Evolutionary conservation across 495 filamentous ascomycete genomes (phyloP).

Genomic region (Friedmanniomyces simplex): DNA sequence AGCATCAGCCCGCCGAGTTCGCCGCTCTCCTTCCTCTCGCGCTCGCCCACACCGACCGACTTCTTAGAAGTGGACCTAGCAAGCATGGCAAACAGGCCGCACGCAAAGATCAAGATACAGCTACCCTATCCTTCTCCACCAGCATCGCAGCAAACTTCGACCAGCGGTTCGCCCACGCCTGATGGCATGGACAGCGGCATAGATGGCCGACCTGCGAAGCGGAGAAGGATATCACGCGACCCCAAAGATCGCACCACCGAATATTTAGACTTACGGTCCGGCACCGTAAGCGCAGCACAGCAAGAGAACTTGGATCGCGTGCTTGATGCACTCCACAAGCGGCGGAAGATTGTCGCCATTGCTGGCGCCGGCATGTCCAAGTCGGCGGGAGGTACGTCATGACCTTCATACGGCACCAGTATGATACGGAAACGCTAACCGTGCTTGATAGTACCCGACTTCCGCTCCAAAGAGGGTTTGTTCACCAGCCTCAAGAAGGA

Average conservation of each 20-base stretch:
- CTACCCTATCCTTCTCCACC: constrained; percentile 42
- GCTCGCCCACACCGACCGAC: constrained; percentile 49
- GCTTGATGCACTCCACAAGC: constrained; percentile 66
- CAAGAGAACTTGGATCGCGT: constrained; percentile 54
- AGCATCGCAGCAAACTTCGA: constrained; percentile 46
- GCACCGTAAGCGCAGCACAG: constrained; percentile 35
- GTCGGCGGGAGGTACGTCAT: constrained; percentile 77
- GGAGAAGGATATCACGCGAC: constrained; percentile 51
- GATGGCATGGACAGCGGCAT: constrained; percentile 22
- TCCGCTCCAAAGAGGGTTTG: constrained; percentile 79
- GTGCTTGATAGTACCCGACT: constrained; percentile 69
- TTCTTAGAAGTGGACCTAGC: constrained; percentile 21
- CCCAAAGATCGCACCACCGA: constrained; percentile 66
- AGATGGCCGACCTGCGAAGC: constrained; percentile 57
- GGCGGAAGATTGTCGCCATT: constrained; percentile 92
- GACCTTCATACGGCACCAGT: neutral
- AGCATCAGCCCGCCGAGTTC: constrained; percentile 35
- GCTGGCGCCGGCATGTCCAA: constrained; percentile 95
- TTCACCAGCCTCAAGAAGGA: constrained; percentile 74
- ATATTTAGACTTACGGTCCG: constrained; percentile 56
- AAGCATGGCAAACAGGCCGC: neutral
- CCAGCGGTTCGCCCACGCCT: constrained; percentile 27
- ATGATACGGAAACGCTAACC: neutral
- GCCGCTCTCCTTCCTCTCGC: constrained; percentile 42
- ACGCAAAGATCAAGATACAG: neutral